A percentile compares a stretch with the other conserved stretches of the same genome.
Conservation (phyloP, 371 early-diverging fungal species). For the Syncephalastrum contaminatum region DNA sequence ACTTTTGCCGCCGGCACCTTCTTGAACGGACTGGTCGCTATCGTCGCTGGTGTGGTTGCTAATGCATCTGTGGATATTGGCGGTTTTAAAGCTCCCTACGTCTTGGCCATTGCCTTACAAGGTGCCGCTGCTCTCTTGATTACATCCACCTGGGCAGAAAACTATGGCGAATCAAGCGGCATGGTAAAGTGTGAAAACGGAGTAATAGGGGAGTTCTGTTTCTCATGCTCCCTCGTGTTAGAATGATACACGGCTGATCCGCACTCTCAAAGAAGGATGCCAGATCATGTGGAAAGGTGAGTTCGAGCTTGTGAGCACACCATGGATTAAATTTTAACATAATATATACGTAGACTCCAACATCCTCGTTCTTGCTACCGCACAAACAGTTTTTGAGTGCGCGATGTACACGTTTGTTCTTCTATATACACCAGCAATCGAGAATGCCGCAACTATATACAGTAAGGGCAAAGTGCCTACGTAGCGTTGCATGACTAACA, state of each 20-base stretch:
- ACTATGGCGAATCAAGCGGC: conserved; percentile 59
- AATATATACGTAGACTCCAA: conserved; percentile 33
- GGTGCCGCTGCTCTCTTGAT: conserved; percentile 51
- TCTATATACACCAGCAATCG: conserved; percentile 72
- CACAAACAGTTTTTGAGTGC: conserved; percentile 75
- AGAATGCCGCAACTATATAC: conserved; percentile 26
- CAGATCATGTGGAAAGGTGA: conserved; percentile 37
- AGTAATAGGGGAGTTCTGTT: not conserved
- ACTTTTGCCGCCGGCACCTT: conserved; percentile 72
- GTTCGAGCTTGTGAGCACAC: not conserved
- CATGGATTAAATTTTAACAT: not conserved
- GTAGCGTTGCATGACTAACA: not conserved
- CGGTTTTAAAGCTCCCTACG: conserved; percentile 64
- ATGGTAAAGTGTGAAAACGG: conserved; percentile 14
- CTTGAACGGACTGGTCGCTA: conserved; percentile 73
- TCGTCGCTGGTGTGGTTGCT: conserved; percentile 68
- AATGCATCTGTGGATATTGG: conserved; percentile 55
- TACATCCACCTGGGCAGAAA: conserved; percentile 63
- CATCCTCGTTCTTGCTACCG: conserved; percentile 65
- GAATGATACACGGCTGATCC: conserved; percentile 9
- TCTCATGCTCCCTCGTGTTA: not conserved
- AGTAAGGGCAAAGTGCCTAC: conserved; percentile 5
- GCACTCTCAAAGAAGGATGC: conserved; percentile 15
- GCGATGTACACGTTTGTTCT: conserved; percentile 85
- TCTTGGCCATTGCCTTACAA: conserved; percentile 52